Base-by-base conservation (phyloP, 2,329 filamentous ascomycete species). In the Parafenestella ontariensis region DNA sequence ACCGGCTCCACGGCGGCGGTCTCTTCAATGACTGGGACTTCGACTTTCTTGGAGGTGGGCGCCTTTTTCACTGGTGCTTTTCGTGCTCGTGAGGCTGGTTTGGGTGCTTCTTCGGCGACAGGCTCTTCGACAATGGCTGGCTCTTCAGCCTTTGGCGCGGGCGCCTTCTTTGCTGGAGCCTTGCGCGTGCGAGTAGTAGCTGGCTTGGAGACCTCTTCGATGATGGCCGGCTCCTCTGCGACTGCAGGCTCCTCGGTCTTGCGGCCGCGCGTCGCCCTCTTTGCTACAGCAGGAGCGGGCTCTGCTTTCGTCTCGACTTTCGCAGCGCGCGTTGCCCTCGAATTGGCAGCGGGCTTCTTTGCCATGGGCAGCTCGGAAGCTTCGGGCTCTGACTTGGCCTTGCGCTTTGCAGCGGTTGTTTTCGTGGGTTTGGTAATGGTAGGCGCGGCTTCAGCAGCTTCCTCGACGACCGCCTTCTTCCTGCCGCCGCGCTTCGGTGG, bases 401-500 rank as follows among this genome's bases (percentile, higher is more conserved):
- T 68, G 55, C 62, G 58, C 51, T 60, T 67, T n/a, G 50, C 42
- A 13, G 55, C 50, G n/a, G 64, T 59, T 24, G 62, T 46, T 41
- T 64, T 68, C 5, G 62, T 59, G 29, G 58, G 23, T 59, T 67
- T 70, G 24, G 59, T 44, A 13, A 49, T 28, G 24, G 52, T 47
- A 49, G 68, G 61, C 40, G 64, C 56, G 18, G 64, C 55, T 29
- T 57, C 63, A 26, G 54, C 20, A 7, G 47, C 54, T 48, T 67
- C 65, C 39, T 66, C 68, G 46, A 54, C 53, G 18, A 49, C 59
- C 8, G 62, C 59, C 62, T 68, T 68, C 60, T 64, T 69, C 61
- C 61, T 69, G 48, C 58, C 57, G 36, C 62, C 64, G 58, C 70
- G 68, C 54, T 73, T 73, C 45, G 70, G 70, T 45, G 70, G 68